Percentiles rank a stretch among this genome's conserved stretches.
These are phyloP conservation scores for Paraglomus occultum DNA, from an alignment of 192 early-diverging fungal genomes.

Conservation along the genomic window DNA sequence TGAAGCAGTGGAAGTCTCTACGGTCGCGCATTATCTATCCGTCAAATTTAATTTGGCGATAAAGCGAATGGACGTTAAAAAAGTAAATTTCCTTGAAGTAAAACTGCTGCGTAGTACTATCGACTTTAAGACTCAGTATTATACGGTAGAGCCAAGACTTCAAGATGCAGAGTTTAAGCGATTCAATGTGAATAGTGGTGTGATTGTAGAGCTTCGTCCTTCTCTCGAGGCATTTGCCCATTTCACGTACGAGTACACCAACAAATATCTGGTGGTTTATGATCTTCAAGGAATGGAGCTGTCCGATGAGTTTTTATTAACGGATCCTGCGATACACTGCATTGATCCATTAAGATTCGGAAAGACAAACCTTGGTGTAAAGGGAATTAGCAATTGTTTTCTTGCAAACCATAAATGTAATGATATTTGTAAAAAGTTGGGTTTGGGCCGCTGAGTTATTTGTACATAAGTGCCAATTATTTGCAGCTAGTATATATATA, in stretches of 20 bases:
- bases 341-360: neutral
- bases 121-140: neutral
- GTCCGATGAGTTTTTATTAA: neutral
- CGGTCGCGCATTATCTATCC: constrained; percentile 7
- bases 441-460: neutral
- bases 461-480: no score
- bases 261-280: constrained; percentile 19
- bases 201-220: constrained; percentile 1
- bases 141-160: neutral
- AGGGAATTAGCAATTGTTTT: constrained; percentile 1
- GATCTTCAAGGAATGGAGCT: constrained; percentile 16
- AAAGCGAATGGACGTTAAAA: neutral
- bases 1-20: constrained; percentile 22
- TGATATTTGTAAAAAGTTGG: constrained; percentile 3
- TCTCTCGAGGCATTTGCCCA: constrained; percentile 22
- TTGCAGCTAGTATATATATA: no score
- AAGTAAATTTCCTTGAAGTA: constrained; percentile 3
- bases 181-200: constrained; percentile 16
- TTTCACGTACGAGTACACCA: constrained; percentile 21
- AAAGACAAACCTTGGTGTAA: neutral
- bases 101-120: neutral
- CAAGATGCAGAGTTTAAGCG: constrained; percentile 1
- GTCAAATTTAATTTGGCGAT: neutral
- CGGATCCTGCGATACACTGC: constrained; percentile 4
- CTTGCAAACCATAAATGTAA: constrained; percentile 22